A percentile compares a stretch with the other conserved stretches of the same genome.
Evolutionary conservation across 345 rosid species (phyloP).

Genomic region (Gossypium arboreum): DNA sequence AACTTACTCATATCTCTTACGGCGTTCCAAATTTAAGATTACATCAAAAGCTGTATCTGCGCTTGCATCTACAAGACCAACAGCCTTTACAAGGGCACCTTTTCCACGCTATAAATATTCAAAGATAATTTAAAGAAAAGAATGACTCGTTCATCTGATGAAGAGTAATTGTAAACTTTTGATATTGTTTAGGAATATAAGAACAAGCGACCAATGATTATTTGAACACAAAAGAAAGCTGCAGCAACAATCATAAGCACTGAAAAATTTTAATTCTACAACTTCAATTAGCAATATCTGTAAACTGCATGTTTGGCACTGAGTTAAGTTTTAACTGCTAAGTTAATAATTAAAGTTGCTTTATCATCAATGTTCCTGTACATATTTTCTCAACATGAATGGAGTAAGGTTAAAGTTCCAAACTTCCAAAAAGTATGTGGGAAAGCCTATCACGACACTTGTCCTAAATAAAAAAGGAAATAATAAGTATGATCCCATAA

Average conservation of each 20-base stretch:
- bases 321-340: not conserved
- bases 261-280: not conserved
- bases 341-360: not conserved
- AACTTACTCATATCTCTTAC: constrained; percentile 86
- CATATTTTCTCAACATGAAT: not conserved
- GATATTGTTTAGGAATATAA: not conserved
- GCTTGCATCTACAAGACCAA: constrained; percentile 77
- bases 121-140: not conserved
- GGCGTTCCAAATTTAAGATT: constrained; percentile 63
- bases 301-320: not conserved
- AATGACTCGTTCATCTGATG: not conserved
- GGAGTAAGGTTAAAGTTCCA: not conserved
- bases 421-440: not conserved
- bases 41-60: constrained; percentile 89
- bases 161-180: constrained; percentile 8
- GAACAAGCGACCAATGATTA: not conserved
- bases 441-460: not conserved
- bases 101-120: constrained; percentile 46
- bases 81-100: constrained; percentile 85
- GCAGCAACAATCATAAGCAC: constrained; percentile 1
- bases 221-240: not conserved
- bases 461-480: not conserved
- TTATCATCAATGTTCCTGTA: not conserved
- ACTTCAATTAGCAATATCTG: not conserved
- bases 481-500: not conserved